These are phyloP conservation scores for Mucor sp. DNA, from an alignment of 371 early-diverging fungal genomes.

Conservation along the genomic window DNA sequence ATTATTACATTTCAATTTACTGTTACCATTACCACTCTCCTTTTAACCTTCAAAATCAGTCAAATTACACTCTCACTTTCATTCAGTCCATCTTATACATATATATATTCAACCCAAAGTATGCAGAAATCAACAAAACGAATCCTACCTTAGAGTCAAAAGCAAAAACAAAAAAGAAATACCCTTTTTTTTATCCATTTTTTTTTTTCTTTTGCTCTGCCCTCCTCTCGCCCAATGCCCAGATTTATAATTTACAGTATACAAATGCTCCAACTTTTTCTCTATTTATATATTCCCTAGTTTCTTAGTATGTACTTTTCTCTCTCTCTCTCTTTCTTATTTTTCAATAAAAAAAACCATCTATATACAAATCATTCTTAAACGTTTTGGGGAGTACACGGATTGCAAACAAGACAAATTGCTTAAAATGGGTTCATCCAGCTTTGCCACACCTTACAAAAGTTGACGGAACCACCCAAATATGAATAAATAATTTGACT, in stretches of 20 bases:
- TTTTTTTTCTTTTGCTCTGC: background rate
- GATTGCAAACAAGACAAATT: slow-evolving; percentile 1
- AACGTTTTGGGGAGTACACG: background rate
- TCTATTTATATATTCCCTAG: background rate
- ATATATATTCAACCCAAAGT: background rate
- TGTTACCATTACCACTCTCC: background rate
- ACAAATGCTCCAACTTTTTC: background rate
- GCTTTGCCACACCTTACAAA: slow-evolving; percentile 18
- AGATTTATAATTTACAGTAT: background rate
- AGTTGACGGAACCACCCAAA: slow-evolving; percentile 13
- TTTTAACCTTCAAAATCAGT: background rate
- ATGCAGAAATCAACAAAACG: background rate
- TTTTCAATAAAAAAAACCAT: background rate
- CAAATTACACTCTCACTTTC: background rate
- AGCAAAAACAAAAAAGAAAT: background rate
- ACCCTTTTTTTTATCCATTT: background rate
- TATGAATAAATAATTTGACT: background rate
- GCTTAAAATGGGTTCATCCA: slow-evolving; percentile 11
- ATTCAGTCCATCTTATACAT: background rate
- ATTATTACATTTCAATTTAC: background rate
- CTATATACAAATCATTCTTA: background rate
- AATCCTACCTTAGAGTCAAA: no score
- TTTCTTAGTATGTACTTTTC: background rate
- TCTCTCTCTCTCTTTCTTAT: background rate
- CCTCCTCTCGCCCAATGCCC: background rate